phyloP scores from a whole-genome alignment of 257 asterid species.

The Capsicum pubescens region DNA sequence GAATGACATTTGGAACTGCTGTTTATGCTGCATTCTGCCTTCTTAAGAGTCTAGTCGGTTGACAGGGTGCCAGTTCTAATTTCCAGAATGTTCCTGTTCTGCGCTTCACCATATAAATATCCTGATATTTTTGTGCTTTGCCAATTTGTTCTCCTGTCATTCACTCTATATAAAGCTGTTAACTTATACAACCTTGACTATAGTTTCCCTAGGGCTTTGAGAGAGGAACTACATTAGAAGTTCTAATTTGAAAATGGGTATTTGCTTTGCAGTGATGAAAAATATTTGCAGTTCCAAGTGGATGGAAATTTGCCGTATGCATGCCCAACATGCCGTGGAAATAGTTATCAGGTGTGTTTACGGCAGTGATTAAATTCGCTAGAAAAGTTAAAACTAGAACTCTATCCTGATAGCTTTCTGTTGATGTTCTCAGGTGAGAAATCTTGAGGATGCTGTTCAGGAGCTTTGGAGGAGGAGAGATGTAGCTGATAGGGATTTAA shows the following conservation, averaged over 20 bases:
- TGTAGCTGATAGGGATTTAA: conserved; percentile 82
- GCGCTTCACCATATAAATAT: neutral
- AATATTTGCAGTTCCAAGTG: conserved; percentile 88
- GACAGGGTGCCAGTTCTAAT: neutral
- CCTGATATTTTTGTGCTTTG: neutral
- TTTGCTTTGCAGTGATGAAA: conserved; percentile 68
- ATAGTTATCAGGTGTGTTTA: conserved; percentile 72
- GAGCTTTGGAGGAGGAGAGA: conserved; percentile 98
- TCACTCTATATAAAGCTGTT: conserved; percentile 3
- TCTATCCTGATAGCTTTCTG: neutral
- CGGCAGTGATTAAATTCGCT: conserved; percentile 25
- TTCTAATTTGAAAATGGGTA: conserved; percentile 24
- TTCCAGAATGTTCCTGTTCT: neutral
- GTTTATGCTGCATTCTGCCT: neutral
- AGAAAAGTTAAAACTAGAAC: neutral
- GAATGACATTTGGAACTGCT: neutral
- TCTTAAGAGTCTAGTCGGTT: conserved; percentile 1
- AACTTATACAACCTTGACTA: neutral
- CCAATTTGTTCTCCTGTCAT: neutral
- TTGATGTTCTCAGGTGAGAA: conserved; percentile 58
- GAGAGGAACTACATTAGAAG: neutral
- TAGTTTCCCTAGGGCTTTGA: neutral
- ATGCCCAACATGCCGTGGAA: conserved; percentile 94
- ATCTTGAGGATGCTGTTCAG: conserved; percentile 86
- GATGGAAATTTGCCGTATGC: conserved; percentile 90